Evolutionary conservation across 495 filamentous ascomycete genomes (phyloP), one percentile per base, ranked within the genome.

Genomic region (Stereocaulon alpinum): DNA sequence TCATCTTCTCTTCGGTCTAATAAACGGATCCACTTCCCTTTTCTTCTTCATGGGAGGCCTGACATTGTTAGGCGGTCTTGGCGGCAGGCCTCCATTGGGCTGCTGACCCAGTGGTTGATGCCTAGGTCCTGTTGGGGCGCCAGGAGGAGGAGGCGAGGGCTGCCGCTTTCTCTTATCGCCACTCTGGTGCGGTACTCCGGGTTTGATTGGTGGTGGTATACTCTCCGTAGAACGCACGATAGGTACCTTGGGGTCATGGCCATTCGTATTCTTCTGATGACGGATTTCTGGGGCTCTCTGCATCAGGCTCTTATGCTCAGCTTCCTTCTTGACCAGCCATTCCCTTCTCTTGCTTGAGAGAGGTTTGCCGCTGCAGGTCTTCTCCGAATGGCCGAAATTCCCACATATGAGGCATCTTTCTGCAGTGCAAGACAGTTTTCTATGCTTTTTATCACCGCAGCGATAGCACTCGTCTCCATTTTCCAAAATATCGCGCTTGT

Each of bases 21-120:
- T 80, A 49, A 81, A 81, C 1, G 77, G 76, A 63, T 80, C 76
- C 11, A 57, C 72, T 41, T 77, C 71, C 59, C 78, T 79, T 62
- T 72, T 77, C 56, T 73, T 76, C 60, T 72, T 37, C 34, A 37
- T 71, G 17, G 71, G 71, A 12, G 72, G 73, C 17, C 48, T 59
- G 24, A 66, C 58, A 4, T 20, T 61, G 45, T 27, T 30, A 37
- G 27, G 30, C 49, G 29, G 49, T 5, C 29, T 30, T 17, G 7
- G n/a, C 12, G 29, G 17, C 4, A 37, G 22, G 2, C 40, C 40
- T 32, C 47, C 58, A 29, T 60, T 54, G 7, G 58, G 24, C 22
- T n/a, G 49, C 17, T 43, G 22, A 24, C 37, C 41, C 37, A 60
- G 49, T n/a, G 40, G 11, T 22, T 27, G 49, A 30, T 56, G n/a